Percentiles rank a stretch among this genome's conserved stretches.
These are phyloP conservation scores for Durusdinium trenchii DNA, from an alignment of 73 alveolate genomes.

Conservation along the genomic window DNA sequence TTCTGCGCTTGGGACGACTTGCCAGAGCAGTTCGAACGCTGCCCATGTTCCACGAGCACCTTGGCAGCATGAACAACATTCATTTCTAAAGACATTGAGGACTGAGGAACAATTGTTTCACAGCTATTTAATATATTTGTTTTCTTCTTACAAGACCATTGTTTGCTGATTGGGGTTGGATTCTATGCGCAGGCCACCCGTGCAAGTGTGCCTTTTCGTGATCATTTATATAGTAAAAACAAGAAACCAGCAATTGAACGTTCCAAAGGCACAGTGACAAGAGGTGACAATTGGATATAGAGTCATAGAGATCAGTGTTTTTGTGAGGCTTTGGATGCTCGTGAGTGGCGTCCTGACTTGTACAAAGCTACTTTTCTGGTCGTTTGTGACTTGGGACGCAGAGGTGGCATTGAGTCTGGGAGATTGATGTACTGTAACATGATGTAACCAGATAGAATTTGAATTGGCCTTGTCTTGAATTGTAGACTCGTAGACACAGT, in stretches of 20 bases:
- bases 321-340: conserved; percentile 69
- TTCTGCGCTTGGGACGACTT: conserved; percentile 90
- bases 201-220: not conserved
- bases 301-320: not conserved
- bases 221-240: too few species aligned
- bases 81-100: not conserved
- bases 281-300: too few species aligned
- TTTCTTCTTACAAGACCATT: not conserved
- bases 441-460: too few species aligned
- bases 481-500: not conserved
- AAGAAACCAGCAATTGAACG: not conserved
- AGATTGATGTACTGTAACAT: too few species aligned
- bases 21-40: conserved; percentile 70
- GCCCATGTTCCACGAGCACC: conserved; percentile 60
- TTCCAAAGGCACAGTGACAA: too few species aligned
- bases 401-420: too few species aligned
- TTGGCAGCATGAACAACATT: not conserved
- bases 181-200: not conserved
- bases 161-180: not conserved
- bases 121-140: too few species aligned
- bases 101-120: too few species aligned
- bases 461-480: too few species aligned
- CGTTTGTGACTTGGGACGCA: conserved; percentile 26
- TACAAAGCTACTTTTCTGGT: conserved; percentile 70
- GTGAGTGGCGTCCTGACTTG: conserved; percentile 76